Evolutionary conservation across 805 yeast species (phyloP).

Genomic region (Ogataea ramenticola): DNA sequence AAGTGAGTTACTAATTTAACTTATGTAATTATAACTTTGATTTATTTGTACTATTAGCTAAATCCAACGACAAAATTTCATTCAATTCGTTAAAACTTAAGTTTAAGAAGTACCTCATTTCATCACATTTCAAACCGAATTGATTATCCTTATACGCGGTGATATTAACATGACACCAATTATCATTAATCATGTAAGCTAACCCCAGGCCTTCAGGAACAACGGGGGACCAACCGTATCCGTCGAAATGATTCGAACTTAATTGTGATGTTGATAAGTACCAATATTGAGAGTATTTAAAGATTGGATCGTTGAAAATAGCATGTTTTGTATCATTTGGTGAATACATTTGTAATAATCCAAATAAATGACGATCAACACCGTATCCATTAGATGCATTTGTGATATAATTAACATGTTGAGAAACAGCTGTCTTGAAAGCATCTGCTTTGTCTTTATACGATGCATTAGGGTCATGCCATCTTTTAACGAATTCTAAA

Average conservation of each 20-base stretch:
- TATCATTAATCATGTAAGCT: constrained; percentile 86
- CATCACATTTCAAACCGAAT: constrained; percentile 45
- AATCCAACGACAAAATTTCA: constrained; percentile 38
- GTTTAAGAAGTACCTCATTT: constrained; percentile 59
- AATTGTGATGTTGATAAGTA: constrained; percentile 83
- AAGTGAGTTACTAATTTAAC: no score
- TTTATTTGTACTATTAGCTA: constrained; percentile 12
- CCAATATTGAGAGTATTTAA: constrained; percentile 76
- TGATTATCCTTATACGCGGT: constrained; percentile 61
- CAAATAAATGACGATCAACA: constrained; percentile 90
- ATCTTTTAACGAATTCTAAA: constrained; percentile 60
- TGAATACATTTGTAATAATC: constrained; percentile 65
- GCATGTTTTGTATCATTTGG: constrained; percentile 56
- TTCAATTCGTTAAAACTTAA: constrained; percentile 79
- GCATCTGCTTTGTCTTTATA: constrained; percentile 53
- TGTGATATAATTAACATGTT: constrained; percentile 68
- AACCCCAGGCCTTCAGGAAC: constrained; percentile 89
- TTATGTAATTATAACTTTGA: constrained; percentile 16
- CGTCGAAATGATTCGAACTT: constrained; percentile 76
- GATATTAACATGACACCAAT: constrained; percentile 81
- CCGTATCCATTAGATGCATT: constrained; percentile 83
- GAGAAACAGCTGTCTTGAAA: constrained; percentile 62
- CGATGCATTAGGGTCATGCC: constrained; percentile 51
- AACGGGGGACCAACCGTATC: constrained; percentile 96
- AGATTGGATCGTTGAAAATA: constrained; percentile 70